Percentiles rank a stretch among this genome's conserved stretches.
Evolutionary conservation across 2,329 filamentous ascomycete genomes (phyloP).

Genomic region (Tetracladium maxilliforme): DNA sequence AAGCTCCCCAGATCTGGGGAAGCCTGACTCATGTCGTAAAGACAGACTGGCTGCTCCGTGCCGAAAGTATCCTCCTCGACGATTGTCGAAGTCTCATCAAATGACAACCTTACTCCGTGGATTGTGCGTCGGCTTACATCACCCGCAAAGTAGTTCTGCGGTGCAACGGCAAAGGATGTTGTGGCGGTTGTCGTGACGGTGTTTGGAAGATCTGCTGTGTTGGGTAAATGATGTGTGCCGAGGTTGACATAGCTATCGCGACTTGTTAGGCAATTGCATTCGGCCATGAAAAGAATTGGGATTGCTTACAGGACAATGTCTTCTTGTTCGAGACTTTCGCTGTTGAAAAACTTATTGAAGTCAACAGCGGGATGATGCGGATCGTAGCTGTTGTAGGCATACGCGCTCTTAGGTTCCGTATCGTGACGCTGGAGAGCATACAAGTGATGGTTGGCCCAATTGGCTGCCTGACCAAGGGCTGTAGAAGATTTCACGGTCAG

Average conservation of each 20-base stretch:
- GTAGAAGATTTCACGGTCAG: conserved; percentile 32
- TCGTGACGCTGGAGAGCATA: conserved; percentile 35
- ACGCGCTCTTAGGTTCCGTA: conserved; percentile 28
- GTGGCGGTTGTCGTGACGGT: conserved; percentile 25
- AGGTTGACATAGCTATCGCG: conserved; percentile 35
- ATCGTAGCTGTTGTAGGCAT: conserved; percentile 28
- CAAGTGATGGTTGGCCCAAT: conserved; percentile 34
- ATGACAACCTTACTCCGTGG: conserved; percentile 24
- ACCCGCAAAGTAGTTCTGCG: conserved; percentile 25
- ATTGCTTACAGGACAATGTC: conserved; percentile 16
- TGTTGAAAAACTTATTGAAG: conserved; percentile 32
- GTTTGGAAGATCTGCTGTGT: conserved; percentile 36
- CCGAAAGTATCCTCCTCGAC: conserved; percentile 16
- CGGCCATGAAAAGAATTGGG: not conserved
- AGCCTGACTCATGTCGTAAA: conserved; percentile 10
- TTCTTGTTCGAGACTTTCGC: conserved; percentile 24
- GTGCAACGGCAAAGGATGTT: conserved; percentile 27
- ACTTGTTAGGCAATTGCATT: conserved; percentile 4
- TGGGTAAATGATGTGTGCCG: conserved; percentile 43
- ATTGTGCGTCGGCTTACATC: conserved; percentile 23
- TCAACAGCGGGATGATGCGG: conserved; percentile 30
- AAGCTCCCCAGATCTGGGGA: conserved; percentile 14
- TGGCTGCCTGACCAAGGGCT: conserved; percentile 25
- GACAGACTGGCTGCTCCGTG: conserved; percentile 13
- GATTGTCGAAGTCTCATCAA: conserved; percentile 16